Conservation (phyloP, 371 early-diverging fungal genomes). For the Apophysomyces elegans region DNA sequence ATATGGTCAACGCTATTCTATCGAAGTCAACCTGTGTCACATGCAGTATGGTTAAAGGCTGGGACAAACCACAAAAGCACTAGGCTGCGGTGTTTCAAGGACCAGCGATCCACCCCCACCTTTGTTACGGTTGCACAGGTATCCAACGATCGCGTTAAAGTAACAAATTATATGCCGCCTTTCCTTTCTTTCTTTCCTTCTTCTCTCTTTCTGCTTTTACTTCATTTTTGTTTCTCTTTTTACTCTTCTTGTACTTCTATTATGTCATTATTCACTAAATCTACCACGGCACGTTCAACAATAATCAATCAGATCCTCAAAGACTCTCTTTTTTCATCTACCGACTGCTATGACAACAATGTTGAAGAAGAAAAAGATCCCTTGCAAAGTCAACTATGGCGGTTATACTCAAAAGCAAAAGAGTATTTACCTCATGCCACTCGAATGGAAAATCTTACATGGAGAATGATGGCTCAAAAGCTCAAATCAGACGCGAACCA, state of each 20-base stretch:
- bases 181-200: neutral
- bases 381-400: constrained; percentile 58
- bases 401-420: constrained; percentile 63
- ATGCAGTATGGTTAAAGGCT: neutral
- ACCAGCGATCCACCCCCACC: constrained; percentile 5
- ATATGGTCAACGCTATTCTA: neutral
- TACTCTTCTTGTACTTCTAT: neutral
- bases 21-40: neutral
- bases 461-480: constrained; percentile 64
- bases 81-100: constrained; percentile 2
- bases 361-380: constrained; percentile 42
- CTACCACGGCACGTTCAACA: constrained; percentile 5
- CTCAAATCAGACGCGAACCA: constrained; percentile 36
- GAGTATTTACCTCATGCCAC: constrained; percentile 56
- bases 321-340: constrained; percentile 18
- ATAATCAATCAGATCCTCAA: constrained; percentile 18
- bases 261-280: constrained; percentile 2
- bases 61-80: constrained; percentile 2
- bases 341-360: constrained; percentile 19
- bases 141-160: constrained; percentile 6
- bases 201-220: neutral
- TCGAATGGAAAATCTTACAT: constrained; percentile 62
- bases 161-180: constrained; percentile 11
- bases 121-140: constrained; percentile 3
- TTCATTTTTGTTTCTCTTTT: constrained; percentile 4